Conservation (phyloP, 2,329 filamentous ascomycete species). For the Colletotrichum filicis region DNA sequence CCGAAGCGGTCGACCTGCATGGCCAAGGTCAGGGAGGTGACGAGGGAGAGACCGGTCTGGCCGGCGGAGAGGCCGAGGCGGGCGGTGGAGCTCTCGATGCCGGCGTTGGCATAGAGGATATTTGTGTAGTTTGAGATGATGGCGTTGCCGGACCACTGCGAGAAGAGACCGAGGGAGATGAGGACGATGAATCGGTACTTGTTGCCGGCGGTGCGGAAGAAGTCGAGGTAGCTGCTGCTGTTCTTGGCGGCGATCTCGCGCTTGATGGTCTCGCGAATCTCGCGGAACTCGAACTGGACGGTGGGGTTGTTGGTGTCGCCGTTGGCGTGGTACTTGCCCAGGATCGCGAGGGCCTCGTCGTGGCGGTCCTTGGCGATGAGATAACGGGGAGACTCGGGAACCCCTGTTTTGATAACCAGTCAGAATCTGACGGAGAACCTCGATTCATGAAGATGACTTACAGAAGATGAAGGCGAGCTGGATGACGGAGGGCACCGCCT, state of each 20-base stretch:
- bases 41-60: constrained; percentile 61
- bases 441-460: neutral
- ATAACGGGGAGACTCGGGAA: constrained; percentile 56
- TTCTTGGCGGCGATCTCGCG: constrained; percentile 60
- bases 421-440: neutral
- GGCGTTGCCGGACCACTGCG: constrained; percentile 70
- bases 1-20: constrained; percentile 65
- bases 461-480: constrained; percentile 63
- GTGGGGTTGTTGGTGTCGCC: constrained; percentile 53
- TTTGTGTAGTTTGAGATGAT: constrained; percentile 69
- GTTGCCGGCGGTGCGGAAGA: constrained; percentile 67
- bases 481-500: constrained; percentile 58
- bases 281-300: constrained; percentile 68
- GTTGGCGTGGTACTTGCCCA: constrained; percentile 48
- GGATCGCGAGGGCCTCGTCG: constrained; percentile 47
- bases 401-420: constrained; percentile 38
- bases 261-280: constrained; percentile 68
- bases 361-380: constrained; percentile 50
- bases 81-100: constrained; percentile 56
- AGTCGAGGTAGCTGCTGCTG: constrained; percentile 62
- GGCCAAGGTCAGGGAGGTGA: constrained; percentile 63
- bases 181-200: constrained; percentile 64
- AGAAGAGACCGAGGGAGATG: constrained; percentile 67
- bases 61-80: constrained; percentile 58
- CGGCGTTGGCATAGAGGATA: constrained; percentile 63